Base-by-base conservation (phyloP, 805 yeast species). In the Isabelozyma heimii region DNA sequence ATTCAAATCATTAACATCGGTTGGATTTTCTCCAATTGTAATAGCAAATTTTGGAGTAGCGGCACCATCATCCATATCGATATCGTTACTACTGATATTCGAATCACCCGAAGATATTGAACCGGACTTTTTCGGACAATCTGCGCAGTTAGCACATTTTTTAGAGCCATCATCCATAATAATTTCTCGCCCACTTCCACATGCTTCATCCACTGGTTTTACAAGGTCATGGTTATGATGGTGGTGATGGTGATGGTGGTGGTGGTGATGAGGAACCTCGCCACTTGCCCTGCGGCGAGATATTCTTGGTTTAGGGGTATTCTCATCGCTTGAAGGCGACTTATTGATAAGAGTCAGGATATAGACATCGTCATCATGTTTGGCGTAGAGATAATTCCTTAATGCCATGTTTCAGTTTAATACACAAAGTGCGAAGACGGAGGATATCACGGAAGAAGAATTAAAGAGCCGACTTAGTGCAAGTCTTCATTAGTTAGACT, bases 351-450 rank as follows among this genome's bases (percentile, higher is more conserved):
- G 52, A 28, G 55, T 58, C 14, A 52, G 46, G n/a, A 49, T 53
- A 9, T 30, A 45, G n/a, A 56, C 48, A 46, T 56, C 61, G 51
- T 52, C 51, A 41, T 51, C 59, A 51, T 72, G 75, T 46, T 72
- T 72, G 8, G 76, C 74, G 50, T 72, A 72, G 43, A 72, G 50
- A 52, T 72, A 72, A 51, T 72, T 67, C 59, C 75, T 65, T 44
- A 72, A 63, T n/a, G 75, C 76, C 76, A 72, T 71, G 40, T 13
- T 37, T 12, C 14, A 30, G 10, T 30, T 9, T 6, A 30, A 13
- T 30, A 13, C n/a, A 30, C 35, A 30, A 20, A 30, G 35, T 10
- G 5, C 35, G 35, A 30, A 13, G n/a, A 30, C 35, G 35, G 35
- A 30, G 35, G n/a, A 30, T 30, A 13, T 30, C 35, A 30, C n/a